These are phyloP conservation scores for Spergularia azorica DNA, from an alignment of 179 eudicot genomes.

Conservation along the genomic window DNA sequence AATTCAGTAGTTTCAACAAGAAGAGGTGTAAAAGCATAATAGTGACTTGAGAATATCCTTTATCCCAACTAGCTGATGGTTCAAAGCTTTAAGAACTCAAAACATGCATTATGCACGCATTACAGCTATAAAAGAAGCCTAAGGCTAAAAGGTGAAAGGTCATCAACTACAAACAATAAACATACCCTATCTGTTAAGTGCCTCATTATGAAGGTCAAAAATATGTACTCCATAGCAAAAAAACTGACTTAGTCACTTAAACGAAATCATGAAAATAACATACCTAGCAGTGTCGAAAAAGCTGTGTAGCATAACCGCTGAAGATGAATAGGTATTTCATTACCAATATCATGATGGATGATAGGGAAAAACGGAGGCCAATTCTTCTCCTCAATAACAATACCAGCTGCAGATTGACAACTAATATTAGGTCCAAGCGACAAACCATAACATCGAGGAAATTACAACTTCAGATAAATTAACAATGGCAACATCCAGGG, in stretches of 20 bases:
- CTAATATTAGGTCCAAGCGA: constrained; percentile 14
- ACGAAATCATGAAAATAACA: constrained; percentile 29
- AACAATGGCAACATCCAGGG: background rate
- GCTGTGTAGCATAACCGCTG: constrained; percentile 88
- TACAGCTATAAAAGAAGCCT: no score
- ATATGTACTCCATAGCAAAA: background rate
- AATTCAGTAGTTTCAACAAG: no score
- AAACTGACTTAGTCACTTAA: background rate
- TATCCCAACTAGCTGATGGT: no score
- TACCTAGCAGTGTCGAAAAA: constrained; percentile 79
- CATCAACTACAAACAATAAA: no score
- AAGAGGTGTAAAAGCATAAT: no score
- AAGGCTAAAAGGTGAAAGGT: no score
- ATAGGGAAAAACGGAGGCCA: constrained; percentile 98
- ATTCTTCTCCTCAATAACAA: constrained; percentile 83
- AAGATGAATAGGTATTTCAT: constrained; percentile 92
- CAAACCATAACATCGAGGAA: background rate
- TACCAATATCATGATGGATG: constrained; percentile 91
- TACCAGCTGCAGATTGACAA: constrained; percentile 75
- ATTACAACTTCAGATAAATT: background rate
- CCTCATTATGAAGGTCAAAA: background rate
- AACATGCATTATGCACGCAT: no score
- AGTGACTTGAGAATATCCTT: no score
- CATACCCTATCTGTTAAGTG: no score
- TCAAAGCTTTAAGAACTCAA: no score